Conservation (phyloP, 2,329 filamentous ascomycete species). For the Nothophaeocryptopus gaeumannii region DNA sequence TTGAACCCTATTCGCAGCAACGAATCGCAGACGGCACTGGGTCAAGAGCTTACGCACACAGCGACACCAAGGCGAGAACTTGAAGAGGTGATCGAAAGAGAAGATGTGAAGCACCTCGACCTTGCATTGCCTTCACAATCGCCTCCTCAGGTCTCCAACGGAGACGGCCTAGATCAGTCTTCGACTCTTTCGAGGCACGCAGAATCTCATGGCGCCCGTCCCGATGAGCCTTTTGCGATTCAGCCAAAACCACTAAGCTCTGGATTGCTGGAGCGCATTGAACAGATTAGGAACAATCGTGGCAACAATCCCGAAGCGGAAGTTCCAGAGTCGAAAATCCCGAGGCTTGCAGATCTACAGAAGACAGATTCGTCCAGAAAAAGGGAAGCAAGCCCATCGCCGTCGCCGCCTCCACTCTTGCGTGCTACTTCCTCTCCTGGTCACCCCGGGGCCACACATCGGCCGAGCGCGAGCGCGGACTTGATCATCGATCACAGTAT, state of each 20-base stretch:
- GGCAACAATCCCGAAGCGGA: constrained; percentile 22
- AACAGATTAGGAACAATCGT: constrained; percentile 36
- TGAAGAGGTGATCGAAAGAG: constrained; percentile 41
- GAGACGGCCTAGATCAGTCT: constrained; percentile 20
- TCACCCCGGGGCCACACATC: constrained; percentile 25
- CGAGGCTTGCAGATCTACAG: constrained; percentile 32
- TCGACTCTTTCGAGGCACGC: background rate
- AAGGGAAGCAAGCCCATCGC: constrained; percentile 35
- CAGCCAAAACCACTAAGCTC: constrained; percentile 37
- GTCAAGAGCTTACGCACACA: constrained; percentile 19
- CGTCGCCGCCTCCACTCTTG: constrained; percentile 45
- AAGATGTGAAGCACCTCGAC: constrained; percentile 61
- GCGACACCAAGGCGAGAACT: constrained; percentile 32
- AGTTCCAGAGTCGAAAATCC: constrained; percentile 35
- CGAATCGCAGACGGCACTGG: constrained; percentile 17
- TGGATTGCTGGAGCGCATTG: constrained; percentile 37
- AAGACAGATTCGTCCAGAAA: constrained; percentile 31
- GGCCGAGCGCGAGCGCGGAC: constrained; percentile 26
- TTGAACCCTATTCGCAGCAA: constrained; percentile 18
- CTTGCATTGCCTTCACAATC: constrained; percentile 50
- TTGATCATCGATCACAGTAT: constrained; percentile 19
- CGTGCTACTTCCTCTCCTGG: constrained; percentile 53
- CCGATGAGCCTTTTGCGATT: constrained; percentile 29
- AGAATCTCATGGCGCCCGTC: background rate
- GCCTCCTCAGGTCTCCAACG: constrained; percentile 9